Percentiles rank a stretch among this genome's conserved stretches.
These are phyloP conservation scores for Boletus barrowsii DNA, from an alignment of 768 basidiomycete species.

Conservation along the genomic window DNA sequence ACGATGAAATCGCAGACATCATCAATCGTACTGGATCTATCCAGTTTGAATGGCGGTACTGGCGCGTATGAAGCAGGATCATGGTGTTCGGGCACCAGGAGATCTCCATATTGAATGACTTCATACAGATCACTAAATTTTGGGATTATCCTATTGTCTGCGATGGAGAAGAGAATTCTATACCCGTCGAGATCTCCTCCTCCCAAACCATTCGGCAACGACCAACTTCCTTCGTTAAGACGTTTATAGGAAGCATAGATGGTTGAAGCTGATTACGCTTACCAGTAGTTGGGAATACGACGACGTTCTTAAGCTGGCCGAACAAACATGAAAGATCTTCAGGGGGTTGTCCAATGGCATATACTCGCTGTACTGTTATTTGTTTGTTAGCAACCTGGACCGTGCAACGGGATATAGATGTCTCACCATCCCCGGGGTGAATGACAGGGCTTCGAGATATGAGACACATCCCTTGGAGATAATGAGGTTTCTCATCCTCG, in stretches of 20 bases:
- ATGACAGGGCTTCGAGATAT: conserved; percentile 73
- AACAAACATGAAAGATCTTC: conserved; percentile 41
- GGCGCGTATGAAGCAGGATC: conserved; percentile 50
- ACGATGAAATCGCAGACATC: conserved; percentile 81
- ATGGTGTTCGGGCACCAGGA: conserved; percentile 53
- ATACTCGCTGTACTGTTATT: conserved; percentile 59
- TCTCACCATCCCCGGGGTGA: conserved; percentile 71
- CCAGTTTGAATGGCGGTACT: conserved; percentile 36
- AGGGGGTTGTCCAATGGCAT: conserved; percentile 70
- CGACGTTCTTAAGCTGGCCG: conserved; percentile 59
- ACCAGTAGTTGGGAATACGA: conserved; percentile 68
- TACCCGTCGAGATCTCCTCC: conserved; percentile 80
- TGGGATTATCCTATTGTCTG: conserved; percentile 20
- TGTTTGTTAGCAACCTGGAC: conserved; percentile 1
- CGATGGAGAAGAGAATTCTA: background rate
- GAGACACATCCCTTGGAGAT: conserved; percentile 57
- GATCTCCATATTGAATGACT: conserved; percentile 51
- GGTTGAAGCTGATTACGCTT: conserved; percentile 11
- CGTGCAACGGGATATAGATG: background rate
- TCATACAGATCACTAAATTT: conserved; percentile 57
- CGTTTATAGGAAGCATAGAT: background rate
- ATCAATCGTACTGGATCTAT: conserved; percentile 51
- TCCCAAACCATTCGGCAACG: conserved; percentile 63
- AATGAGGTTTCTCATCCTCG: conserved; percentile 46
- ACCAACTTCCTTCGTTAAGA: conserved; percentile 46